These are phyloP conservation scores for Asterophora lycoperdoides DNA, from an alignment of 768 basidiomycete species.

Conservation along the genomic window DNA sequence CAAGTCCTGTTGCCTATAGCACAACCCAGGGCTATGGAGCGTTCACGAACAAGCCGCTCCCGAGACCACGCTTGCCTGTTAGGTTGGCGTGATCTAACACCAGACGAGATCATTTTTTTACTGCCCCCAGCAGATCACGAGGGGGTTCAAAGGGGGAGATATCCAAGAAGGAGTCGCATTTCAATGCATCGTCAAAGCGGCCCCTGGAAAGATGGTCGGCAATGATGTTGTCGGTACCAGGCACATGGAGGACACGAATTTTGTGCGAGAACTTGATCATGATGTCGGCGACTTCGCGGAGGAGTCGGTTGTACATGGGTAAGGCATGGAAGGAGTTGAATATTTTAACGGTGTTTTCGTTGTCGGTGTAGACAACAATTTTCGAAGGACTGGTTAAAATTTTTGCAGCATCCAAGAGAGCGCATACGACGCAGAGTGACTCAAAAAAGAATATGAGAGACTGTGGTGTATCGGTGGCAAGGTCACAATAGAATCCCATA, in stretches of 20 bases:
- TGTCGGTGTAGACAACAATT: constrained; percentile 22
- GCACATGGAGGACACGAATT: constrained; percentile 15
- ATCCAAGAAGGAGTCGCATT: not conserved
- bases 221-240: constrained; percentile 9
- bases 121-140: not conserved
- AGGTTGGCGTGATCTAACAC: constrained; percentile 23
- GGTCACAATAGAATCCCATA: constrained; percentile 13
- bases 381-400: not conserved
- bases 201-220: constrained; percentile 18
- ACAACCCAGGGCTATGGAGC: constrained; percentile 29
- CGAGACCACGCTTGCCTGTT: constrained; percentile 26
- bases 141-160: not conserved
- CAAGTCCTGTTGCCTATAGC: constrained; percentile 24
- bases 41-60: constrained; percentile 16
- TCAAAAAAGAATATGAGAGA: constrained; percentile 24
- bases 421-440: constrained; percentile 18
- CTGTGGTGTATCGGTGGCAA: not conserved
- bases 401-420: not conserved
- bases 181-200: not conserved
- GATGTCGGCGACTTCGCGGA: not conserved
- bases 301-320: not conserved
- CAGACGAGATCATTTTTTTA: constrained; percentile 20
- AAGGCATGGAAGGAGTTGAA: not conserved
- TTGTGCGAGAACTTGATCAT: not conserved
- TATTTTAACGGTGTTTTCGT: not conserved